A percentile compares a stretch with the other conserved stretches of the same genome.
These are phyloP conservation scores for Colletotrichum scovillei DNA, from an alignment of 2,329 filamentous ascomycete species.

Conservation along the genomic window DNA sequence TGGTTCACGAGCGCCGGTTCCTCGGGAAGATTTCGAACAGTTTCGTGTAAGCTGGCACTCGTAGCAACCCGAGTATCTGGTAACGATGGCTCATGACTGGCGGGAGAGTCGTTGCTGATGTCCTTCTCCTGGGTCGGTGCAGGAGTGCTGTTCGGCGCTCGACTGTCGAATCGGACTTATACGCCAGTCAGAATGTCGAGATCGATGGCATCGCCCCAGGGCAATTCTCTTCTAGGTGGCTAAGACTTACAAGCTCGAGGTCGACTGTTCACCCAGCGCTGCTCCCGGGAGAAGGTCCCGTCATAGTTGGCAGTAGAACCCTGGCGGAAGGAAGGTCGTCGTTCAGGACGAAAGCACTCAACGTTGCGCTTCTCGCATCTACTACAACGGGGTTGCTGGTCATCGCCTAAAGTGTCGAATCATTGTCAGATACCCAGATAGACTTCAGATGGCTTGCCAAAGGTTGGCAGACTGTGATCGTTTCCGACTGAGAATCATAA, in stretches of 20 bases:
- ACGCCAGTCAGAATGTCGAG: neutral
- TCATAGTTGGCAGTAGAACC: constrained; percentile 46
- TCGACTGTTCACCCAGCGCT: constrained; percentile 51
- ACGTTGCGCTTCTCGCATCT: constrained; percentile 48
- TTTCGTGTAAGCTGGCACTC: neutral
- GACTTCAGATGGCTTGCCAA: neutral
- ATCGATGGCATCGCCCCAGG: neutral
- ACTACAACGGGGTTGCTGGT: constrained; percentile 49
- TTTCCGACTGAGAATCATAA: neutral
- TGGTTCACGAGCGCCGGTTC: neutral
- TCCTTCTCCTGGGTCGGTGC: neutral
- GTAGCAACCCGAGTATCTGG: neutral
- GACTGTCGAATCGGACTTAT: constrained; percentile 21
- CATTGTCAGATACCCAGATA: neutral
- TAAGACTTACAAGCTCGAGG: constrained; percentile 46
- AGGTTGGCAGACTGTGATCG: neutral
- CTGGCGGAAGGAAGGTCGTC: constrained; percentile 51
- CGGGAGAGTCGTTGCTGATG: neutral
- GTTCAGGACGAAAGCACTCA: constrained; percentile 47
- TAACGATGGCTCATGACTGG: neutral
- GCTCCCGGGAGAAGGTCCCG: constrained; percentile 40
- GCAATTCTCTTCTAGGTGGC: neutral
- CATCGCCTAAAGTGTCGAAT: constrained; percentile 45
- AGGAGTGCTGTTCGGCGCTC: neutral
- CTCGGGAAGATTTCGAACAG: constrained; percentile 5